Conservation (phyloP, 164 flowering plant species). For the Malania oleifera region DNA sequence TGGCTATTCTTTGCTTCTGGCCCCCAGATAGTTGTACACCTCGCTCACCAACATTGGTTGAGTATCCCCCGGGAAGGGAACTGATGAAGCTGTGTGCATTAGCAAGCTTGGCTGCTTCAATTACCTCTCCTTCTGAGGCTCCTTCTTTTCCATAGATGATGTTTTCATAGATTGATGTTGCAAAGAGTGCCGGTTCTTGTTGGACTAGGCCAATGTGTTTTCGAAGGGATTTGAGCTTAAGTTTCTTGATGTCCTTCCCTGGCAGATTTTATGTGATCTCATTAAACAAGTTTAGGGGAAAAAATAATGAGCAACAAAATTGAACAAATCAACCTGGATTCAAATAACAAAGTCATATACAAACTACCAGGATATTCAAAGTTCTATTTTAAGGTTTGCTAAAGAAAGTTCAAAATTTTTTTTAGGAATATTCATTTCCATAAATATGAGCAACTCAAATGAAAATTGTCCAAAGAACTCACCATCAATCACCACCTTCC, state of each 20-base stretch:
- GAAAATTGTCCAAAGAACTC: conserved; percentile 16
- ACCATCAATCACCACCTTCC: conserved; percentile 88
- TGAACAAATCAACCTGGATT: no score
- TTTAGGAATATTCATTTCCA: no score
- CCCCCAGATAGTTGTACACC: conserved; percentile 98
- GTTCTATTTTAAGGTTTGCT: no score
- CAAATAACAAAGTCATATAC: no score
- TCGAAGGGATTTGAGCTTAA: conserved; percentile 69
- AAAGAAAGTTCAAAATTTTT: no score
- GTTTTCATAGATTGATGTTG: conserved; percentile 87
- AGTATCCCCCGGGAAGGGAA: conserved; percentile 86
- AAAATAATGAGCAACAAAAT: no score
- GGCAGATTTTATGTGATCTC: conserved; percentile 8
- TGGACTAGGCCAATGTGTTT: conserved; percentile 89
- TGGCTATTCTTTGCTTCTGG: conserved; percentile 89
- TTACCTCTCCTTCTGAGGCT: conserved; percentile 75
- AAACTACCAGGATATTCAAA: no score
- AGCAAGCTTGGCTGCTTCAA: conserved; percentile 89
- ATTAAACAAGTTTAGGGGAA: not conserved
- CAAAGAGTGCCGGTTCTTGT: conserved; percentile 96
- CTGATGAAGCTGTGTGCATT: conserved; percentile 89
- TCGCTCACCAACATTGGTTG: conserved; percentile 86
- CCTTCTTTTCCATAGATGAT: conserved; percentile 92
- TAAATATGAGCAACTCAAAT: no score
- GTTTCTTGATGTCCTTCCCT: conserved; percentile 86